phyloP scores from a whole-genome alignment of 805 yeast species.

The Blastobotrys muscicola region DNA sequence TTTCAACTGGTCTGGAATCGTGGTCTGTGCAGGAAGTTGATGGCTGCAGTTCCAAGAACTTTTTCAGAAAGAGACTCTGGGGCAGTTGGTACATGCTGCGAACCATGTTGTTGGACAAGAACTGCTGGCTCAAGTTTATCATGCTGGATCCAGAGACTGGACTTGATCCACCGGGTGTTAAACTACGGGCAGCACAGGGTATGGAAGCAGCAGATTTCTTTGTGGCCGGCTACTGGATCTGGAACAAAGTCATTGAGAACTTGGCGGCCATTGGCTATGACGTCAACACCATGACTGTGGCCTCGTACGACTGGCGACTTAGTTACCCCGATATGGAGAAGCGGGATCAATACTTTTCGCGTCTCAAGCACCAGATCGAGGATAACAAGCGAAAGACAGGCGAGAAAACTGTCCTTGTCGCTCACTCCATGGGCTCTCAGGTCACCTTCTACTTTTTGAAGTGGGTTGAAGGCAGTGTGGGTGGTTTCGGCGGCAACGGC shows the following conservation, averaged over 20 bases:
- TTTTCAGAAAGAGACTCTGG: slow-evolving; percentile 90
- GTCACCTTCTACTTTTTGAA: slow-evolving; percentile 79
- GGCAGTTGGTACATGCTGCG: slow-evolving; percentile 93
- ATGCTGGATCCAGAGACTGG: slow-evolving; percentile 89
- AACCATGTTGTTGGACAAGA: slow-evolving; percentile 83
- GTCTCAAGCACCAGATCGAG: slow-evolving; percentile 68
- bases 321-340: slow-evolving; percentile 80
- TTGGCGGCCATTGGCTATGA: slow-evolving; percentile 91
- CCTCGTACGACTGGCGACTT: slow-evolving; percentile 94
- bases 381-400: slow-evolving; percentile 41
- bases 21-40: slow-evolving; percentile 75
- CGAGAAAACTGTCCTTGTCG: slow-evolving; percentile 62
- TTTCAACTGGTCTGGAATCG: slow-evolving; percentile 87
- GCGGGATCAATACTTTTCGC: slow-evolving; percentile 78
- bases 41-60: slow-evolving; percentile 75
- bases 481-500: slow-evolving; percentile 78
- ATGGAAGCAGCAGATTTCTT: slow-evolving; percentile 96
- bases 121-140: slow-evolving; percentile 89
- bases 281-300: slow-evolving; percentile 81
- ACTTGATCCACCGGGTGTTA: slow-evolving; percentile 77
- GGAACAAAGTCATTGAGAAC: slow-evolving; percentile 94
- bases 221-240: slow-evolving; percentile 96
- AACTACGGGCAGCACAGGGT: slow-evolving; percentile 85
- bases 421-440: slow-evolving; percentile 97
- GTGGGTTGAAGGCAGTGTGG: slow-evolving; percentile 92